Base-by-base conservation (phyloP, 2,329 filamentous ascomycete genomes). In the Chalara sp. region DNA sequence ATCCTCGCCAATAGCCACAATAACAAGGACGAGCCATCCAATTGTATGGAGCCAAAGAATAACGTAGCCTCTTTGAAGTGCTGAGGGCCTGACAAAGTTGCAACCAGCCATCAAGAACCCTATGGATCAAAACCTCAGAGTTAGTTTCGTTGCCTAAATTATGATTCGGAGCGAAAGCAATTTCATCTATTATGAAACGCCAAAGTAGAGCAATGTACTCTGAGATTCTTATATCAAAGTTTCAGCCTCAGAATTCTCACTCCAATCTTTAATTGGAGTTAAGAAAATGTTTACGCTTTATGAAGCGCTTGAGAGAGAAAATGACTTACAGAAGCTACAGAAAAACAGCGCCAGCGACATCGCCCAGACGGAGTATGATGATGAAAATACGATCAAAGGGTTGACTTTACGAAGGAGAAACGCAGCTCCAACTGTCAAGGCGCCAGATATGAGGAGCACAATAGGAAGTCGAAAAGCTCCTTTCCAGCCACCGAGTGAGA, bases 351-450 rank as follows among this genome's bases (percentile, higher is more conserved):
- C 87, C 0, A 92, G 64, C 72, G 90, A 87, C 84, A 95, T 95
- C 31, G 82, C 81, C 89, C 90, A 95, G 1, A 96, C 86, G 5
- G 87, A 77, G 65, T 93, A 97, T 45, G 84, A 78, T 61, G 87
- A 95, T 69, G 89, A 91, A 70, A 96, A 93, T n/a, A 93, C 74
- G 60, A 97, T 89, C 61, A 89, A 79, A 1, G 92, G 90, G 63
- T 97, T 97, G 64, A 92, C 72, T 67, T 93, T 95, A 37, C 80
- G 80, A 41, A 95, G 62, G 47, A 97, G 69, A 58, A 87, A 87
- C 1, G 87, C 86, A 13, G 89, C 74, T 0, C 81, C 87, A 29
- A 95, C 67, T 0, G 86, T 81, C n/a, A 86, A 71, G 1, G 76
- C 83, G 1, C 79, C 80, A 1, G 91, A 78, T 33, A 89, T 74